Evolutionary conservation across 371 early-diverging fungal genomes (phyloP).

Genomic region (Mucor velutinosus): DNA sequence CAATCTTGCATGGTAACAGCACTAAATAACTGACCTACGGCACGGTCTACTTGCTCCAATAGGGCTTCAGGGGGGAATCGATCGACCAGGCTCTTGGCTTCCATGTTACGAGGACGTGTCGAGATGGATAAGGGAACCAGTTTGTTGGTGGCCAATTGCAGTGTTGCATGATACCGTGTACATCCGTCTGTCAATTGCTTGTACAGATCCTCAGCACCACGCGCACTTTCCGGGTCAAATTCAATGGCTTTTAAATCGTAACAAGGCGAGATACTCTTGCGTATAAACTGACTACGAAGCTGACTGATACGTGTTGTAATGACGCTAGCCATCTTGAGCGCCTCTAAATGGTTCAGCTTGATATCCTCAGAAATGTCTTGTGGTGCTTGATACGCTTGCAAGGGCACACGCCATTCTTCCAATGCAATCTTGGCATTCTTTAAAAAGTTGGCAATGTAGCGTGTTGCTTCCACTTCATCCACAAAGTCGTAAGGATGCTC

Average conservation of each 20-base stretch:
- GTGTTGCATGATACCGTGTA: conserved; percentile 21
- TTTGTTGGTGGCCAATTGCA: conserved; percentile 20
- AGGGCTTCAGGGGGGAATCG: conserved; percentile 27
- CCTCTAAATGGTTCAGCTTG: neutral
- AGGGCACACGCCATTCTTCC: conserved; percentile 32
- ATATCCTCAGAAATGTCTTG: neutral
- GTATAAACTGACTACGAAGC: conserved; percentile 25
- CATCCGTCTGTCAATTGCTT: conserved; percentile 27
- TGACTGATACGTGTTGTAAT: conserved; percentile 26
- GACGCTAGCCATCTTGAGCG: neutral
- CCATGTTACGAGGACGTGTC: conserved; percentile 8
- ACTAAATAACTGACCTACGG: conserved; percentile 51
- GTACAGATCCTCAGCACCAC: conserved; percentile 35
- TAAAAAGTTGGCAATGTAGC: conserved; percentile 31
- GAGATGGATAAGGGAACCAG: conserved; percentile 30
- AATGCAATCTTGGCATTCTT: conserved; percentile 26
- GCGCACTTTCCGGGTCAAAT: conserved; percentile 27
- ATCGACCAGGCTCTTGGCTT: conserved; percentile 27
- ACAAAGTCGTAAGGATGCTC: conserved; percentile 70
- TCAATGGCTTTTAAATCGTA: conserved; percentile 43
- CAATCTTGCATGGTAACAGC: conserved; percentile 72
- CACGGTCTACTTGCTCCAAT: conserved; percentile 39
- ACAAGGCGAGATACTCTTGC: conserved; percentile 34
- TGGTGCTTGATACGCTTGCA: conserved; percentile 2
- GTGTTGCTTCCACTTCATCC: conserved; percentile 53